A percentile compares a stretch with the other conserved stretches of the same genome.
These are phyloP conservation scores for Diddensiella transvaalensis DNA, from an alignment of 805 yeast species.

Conservation along the genomic window DNA sequence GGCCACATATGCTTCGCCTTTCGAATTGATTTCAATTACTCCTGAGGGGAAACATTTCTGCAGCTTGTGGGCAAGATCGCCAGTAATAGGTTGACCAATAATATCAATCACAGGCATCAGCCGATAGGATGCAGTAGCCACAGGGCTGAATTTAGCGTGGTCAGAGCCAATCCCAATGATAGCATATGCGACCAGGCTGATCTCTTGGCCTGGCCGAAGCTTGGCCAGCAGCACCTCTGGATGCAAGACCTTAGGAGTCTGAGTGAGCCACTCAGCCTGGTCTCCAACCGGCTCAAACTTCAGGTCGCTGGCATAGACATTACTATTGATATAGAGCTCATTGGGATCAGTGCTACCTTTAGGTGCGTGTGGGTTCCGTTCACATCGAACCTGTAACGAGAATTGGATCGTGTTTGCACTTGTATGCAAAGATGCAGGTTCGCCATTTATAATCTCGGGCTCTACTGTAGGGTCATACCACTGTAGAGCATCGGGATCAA, in stretches of 20 bases:
- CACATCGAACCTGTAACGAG: constrained; percentile 75
- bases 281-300: constrained; percentile 89
- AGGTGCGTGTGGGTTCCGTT: constrained; percentile 80
- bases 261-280: constrained; percentile 63
- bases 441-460: constrained; percentile 18
- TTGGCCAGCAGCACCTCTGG: constrained; percentile 90
- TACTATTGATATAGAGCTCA: constrained; percentile 75
- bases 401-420: constrained; percentile 88
- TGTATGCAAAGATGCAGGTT: constrained; percentile 44
- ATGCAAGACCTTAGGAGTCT: constrained; percentile 60
- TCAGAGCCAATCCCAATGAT: constrained; percentile 88
- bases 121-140: constrained; percentile 93
- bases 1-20: constrained; percentile 68
- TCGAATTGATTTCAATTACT: constrained; percentile 71
- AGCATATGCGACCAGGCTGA: constrained; percentile 84
- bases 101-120: constrained; percentile 85
- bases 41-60: constrained; percentile 92
- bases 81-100: constrained; percentile 60
- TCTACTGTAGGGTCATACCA: constrained; percentile 52
- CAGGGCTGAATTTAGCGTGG: constrained; percentile 98
- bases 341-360: constrained; percentile 76
- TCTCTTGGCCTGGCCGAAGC: constrained; percentile 95
- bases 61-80: constrained; percentile 72
- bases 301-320: constrained; percentile 84
- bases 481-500: constrained; percentile 81